Evolutionary conservation across 2,329 filamentous ascomycete species (phyloP).

Genomic region (Ophiostoma sp.): DNA sequence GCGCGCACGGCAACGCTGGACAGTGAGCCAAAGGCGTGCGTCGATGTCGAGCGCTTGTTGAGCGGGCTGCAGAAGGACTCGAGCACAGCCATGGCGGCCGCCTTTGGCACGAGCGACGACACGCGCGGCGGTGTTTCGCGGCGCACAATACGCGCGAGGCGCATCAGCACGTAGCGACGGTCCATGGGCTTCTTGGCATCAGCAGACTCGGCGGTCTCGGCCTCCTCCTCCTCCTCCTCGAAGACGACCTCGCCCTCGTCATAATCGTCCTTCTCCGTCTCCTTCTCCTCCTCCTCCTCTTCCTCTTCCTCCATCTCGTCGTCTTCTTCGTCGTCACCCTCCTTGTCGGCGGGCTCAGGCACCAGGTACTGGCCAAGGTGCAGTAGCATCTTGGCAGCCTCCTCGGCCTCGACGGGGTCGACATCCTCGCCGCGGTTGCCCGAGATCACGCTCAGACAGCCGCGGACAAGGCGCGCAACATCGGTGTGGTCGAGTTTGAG

Average conservation of each 20-base stretch:
- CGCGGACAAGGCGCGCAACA: conserved; percentile 54
- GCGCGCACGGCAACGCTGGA: conserved; percentile 50
- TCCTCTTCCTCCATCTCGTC: conserved; percentile 37
- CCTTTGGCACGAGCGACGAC: conserved; percentile 65
- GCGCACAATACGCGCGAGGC: conserved; percentile 72
- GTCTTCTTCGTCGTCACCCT: conserved; percentile 41
- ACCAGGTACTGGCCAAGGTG: conserved; percentile 65
- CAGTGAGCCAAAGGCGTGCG: conserved; percentile 47
- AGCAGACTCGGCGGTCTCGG: background rate
- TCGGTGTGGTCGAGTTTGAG: conserved; percentile 60
- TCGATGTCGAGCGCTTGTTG: conserved; percentile 46
- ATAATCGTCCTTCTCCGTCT: conserved; percentile 36
- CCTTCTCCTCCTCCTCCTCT: conserved; percentile 40
- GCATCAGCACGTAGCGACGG: conserved; percentile 62
- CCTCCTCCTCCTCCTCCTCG: conserved; percentile 30
- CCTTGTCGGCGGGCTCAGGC: conserved; percentile 31
- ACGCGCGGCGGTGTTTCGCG: conserved; percentile 63
- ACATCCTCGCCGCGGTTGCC: conserved; percentile 48
- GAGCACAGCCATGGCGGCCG: conserved; percentile 68
- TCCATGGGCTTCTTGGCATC: conserved; percentile 21
- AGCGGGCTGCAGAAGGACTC: conserved; percentile 53
- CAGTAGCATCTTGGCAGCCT: conserved; percentile 73
- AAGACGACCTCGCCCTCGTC: conserved; percentile 38
- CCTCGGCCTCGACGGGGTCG: conserved; percentile 68
- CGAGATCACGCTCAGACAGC: conserved; percentile 51